Percentiles rank a stretch among this genome's conserved stretches.
Evolutionary conservation across 768 basidiomycete genomes (phyloP).

Genomic region (Amanita molliuscula): DNA sequence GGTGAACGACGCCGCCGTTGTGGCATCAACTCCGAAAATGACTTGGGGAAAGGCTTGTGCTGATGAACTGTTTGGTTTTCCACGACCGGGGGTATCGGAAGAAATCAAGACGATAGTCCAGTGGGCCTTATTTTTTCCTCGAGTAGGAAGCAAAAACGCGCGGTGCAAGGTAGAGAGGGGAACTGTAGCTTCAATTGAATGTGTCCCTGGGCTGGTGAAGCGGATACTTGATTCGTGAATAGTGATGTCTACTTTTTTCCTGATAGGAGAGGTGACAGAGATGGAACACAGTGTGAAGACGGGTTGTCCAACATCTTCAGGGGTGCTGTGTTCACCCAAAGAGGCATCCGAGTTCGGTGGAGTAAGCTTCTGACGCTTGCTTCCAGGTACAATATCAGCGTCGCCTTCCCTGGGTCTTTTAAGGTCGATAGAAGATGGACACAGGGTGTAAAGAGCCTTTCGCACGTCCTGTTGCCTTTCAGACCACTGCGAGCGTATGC

Average conservation of each 20-base stretch:
- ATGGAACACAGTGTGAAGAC: slow-evolving; percentile 52
- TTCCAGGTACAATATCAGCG: slow-evolving; percentile 11
- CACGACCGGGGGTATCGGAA: slow-evolving; percentile 39
- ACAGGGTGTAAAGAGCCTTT: slow-evolving; percentile 20
- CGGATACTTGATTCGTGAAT: slow-evolving; percentile 40
- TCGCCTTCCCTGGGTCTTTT: slow-evolving; percentile 28
- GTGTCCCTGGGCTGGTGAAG: slow-evolving; percentile 41
- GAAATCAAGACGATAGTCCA: slow-evolving; percentile 64
- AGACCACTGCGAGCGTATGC: slow-evolving; percentile 21
- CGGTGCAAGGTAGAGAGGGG: slow-evolving; percentile 42
- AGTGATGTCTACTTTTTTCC: slow-evolving; percentile 66
- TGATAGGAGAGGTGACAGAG: slow-evolving; percentile 62
- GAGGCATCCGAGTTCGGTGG: slow-evolving; percentile 7
- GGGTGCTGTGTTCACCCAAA: slow-evolving; percentile 7
- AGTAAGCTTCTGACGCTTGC: slow-evolving; percentile 25
- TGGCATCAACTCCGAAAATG: slow-evolving; percentile 64
- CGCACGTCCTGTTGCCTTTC: slow-evolving; percentile 23
- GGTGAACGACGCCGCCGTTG: slow-evolving; percentile 31
- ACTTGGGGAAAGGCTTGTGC: slow-evolving; percentile 37
- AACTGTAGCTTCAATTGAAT: slow-evolving; percentile 37
- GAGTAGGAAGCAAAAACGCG: slow-evolving; percentile 64
- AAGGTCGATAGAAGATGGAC: slow-evolving; percentile 14
- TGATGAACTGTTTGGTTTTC: slow-evolving; percentile 21
- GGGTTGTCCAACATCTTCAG: slow-evolving; percentile 28
- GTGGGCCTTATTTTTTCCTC: slow-evolving; percentile 61